Percentiles rank a stretch among this genome's conserved stretches.
Evolutionary conservation across 2,329 filamentous ascomycete genomes (phyloP).

Genomic region (Sclerotinia glacialis): DNA sequence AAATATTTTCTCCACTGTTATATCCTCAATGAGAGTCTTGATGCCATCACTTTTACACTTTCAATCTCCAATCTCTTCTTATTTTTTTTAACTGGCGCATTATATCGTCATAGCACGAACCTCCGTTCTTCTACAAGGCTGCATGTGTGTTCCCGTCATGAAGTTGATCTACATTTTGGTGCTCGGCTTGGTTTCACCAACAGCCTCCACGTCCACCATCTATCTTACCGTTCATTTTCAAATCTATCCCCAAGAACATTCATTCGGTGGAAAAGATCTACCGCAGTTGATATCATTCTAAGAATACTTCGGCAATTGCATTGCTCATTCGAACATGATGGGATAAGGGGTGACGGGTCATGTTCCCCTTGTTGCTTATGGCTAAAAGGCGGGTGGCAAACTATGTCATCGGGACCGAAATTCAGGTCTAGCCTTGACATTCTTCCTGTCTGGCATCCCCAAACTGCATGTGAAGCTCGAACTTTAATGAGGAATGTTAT

Average conservation of each 20-base stretch:
- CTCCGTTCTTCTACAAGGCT: background rate
- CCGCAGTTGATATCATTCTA: background rate
- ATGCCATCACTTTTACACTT: background rate
- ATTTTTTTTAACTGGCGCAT: background rate
- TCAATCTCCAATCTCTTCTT: background rate
- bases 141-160: background rate
- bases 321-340: background rate
- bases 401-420: conserved; percentile 2
- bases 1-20: background rate
- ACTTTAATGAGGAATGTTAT: background rate
- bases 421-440: background rate
- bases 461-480: background rate
- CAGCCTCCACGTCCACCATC: background rate
- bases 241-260: background rate
- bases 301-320: background rate
- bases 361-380: background rate
- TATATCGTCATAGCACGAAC: background rate
- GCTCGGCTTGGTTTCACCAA: background rate
- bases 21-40: background rate
- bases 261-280: background rate
- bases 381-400: conserved; percentile 2
- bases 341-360: background rate
- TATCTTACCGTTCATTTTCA: background rate
- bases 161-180: background rate
- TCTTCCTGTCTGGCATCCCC: background rate